Evolutionary conservation across 768 basidiomycete genomes (phyloP).

Genomic region (Lentinus brumalis): DNA sequence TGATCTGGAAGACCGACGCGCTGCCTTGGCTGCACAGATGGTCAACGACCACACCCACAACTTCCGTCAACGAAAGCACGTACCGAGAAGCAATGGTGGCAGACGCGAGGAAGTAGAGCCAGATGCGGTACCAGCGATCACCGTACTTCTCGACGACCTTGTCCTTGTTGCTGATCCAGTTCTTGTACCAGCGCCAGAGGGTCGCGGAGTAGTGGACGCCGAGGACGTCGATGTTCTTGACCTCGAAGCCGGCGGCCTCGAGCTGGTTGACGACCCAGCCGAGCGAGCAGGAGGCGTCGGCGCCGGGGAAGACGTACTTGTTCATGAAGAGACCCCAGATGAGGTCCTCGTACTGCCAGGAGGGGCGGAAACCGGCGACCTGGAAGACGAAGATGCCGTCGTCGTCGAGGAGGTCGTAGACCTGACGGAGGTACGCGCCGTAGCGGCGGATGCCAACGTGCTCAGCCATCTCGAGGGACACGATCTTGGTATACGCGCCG

Average conservation of each 20-base stretch:
- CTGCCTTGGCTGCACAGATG: slow-evolving; percentile 72
- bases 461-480: slow-evolving; percentile 98
- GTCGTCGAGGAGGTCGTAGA: slow-evolving; percentile 92
- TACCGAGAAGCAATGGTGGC: slow-evolving; percentile 81
- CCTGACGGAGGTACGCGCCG: slow-evolving; percentile 82
- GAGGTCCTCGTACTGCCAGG: slow-evolving; percentile 99
- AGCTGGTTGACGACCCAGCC: slow-evolving; percentile 91
- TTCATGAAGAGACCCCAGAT: slow-evolving; percentile 99
- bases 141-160: slow-evolving; percentile 89
- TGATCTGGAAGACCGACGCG: slow-evolving; percentile 95
- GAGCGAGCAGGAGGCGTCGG: slow-evolving; percentile 93
- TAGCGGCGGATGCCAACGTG: slow-evolving; percentile 97
- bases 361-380: slow-evolving; percentile 93
- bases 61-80: background rate
- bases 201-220: slow-evolving; percentile 98
- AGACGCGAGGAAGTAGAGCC: slow-evolving; percentile 97
- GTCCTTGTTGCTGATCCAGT: slow-evolving; percentile 95
- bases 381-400: slow-evolving; percentile 95
- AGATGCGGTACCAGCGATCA: slow-evolving; percentile 91
- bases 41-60: slow-evolving; percentile 3
- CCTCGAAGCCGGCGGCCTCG: slow-evolving; percentile 92
- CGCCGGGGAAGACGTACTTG: slow-evolving; percentile 98
- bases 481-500: slow-evolving; percentile 90
- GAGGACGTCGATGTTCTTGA: slow-evolving; percentile 94
- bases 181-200: slow-evolving; percentile 90